Conservation (phyloP, 169 alveolate species). For the Neospora caninum region DNA sequence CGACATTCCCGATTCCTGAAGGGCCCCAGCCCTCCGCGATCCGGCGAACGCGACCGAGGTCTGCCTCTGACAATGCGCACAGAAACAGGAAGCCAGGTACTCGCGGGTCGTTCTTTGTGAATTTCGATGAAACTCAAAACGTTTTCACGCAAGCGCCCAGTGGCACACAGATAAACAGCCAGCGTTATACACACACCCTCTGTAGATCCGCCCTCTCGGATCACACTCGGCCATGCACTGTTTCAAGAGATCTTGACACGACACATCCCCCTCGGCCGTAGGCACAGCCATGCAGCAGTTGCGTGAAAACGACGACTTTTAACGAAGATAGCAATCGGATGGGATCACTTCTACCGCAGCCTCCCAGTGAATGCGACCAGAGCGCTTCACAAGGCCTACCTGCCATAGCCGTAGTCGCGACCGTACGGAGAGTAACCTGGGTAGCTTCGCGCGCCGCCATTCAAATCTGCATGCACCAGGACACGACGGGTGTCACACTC, state of each 20-base stretch:
- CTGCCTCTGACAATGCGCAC: background rate
- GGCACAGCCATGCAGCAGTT: too few species aligned
- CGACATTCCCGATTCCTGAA: background rate
- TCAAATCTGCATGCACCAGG: background rate
- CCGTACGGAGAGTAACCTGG: conserved; percentile 27
- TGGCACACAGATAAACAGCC: background rate
- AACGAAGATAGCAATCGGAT: too few species aligned
- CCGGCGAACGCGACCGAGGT: conserved; percentile 11
- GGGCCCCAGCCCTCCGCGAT: background rate
- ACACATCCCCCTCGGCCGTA: too few species aligned
- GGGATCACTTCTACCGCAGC: too few species aligned
- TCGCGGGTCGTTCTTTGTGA: background rate
- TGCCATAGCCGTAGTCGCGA: conserved; percentile 19
- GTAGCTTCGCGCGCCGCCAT: conserved; percentile 26
- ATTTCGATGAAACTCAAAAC: background rate
- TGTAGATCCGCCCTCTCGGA: background rate
- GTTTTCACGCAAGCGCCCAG: background rate
- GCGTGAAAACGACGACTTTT: too few species aligned
- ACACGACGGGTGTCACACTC: background rate
- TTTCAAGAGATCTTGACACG: too few species aligned
- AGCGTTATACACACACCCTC: background rate
- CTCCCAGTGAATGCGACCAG: too few species aligned
- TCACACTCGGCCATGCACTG: background rate
- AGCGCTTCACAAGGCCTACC: background rate
- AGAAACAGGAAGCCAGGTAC: background rate